Evolutionary conservation across 257 asterid species (phyloP), one percentile per base, ranked within the genome.

Genomic region (Nicotiana paniculata): DNA sequence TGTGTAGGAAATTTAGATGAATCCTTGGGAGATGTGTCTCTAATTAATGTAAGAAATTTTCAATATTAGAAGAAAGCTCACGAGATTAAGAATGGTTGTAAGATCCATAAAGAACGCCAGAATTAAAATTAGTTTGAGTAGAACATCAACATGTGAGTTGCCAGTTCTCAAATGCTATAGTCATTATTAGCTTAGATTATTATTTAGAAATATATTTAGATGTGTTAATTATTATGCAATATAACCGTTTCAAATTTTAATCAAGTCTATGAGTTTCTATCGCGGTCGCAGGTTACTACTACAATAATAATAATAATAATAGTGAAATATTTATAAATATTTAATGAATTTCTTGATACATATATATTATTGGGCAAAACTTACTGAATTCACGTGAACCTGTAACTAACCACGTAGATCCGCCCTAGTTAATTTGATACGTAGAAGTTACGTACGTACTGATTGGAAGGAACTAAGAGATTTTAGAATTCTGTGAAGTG

Each of bases 21-120:
- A 78, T 59, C 55, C 58, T 78, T 58, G 70, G 68, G 37, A 9
- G 4, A 9, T 78, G 82, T 43, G 68, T n/a, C 46, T 4, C 83
- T 79, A 24, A 72, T 80, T 69, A 82, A 63, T 74, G 67, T 66
- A 8, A 21, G 17, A 74, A 35, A 8, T 4, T 69, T 33, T 0
- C 15, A 37, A 26, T 28, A 55, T 43, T 35, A 28, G 35, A 81
- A 5, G 78, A 39, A 65, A 39, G 6, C 5, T 39, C 77, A 70
- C 58, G 54, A 46, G 78, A 72, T 72, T 72, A 72, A 70, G 58
- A 46, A 72, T 21, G 59, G 11, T 11, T 46, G 37, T 65, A 37
- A 81, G 88, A 86, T 86, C 86, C 86, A 83, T 58, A n/a, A 86
- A 84, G 43, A 76, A 81, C 88, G 88, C 76, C 33, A 59, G 67